Evolutionary conservation across 2,329 filamentous ascomycete genomes (phyloP).

Genomic region (Ophiostoma pallidulum): DNA sequence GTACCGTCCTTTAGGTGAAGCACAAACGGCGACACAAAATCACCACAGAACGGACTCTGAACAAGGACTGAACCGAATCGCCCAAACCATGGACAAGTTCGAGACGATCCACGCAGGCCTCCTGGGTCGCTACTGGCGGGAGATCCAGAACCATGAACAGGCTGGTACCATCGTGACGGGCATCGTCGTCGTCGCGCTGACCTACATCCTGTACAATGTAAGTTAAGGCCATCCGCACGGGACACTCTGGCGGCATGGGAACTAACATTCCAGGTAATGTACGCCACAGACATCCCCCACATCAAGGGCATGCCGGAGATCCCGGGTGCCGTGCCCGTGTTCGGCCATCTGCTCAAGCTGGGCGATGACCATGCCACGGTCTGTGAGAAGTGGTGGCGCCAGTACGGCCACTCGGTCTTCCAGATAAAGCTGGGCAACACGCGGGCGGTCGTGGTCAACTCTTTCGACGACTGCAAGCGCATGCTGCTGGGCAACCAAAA

Average conservation of each 20-base stretch:
- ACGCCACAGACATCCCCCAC: constrained; percentile 45
- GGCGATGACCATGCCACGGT: constrained; percentile 47
- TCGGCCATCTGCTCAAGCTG: constrained; percentile 54
- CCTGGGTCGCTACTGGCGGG: constrained; percentile 11
- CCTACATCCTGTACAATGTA: constrained; percentile 11
- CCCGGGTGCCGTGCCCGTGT: constrained; percentile 47
- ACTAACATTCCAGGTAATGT: constrained; percentile 20
- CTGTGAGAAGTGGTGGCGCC: constrained; percentile 46
- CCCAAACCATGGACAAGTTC: constrained; percentile 13
- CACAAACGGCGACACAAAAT: background rate
- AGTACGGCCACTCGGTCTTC: constrained; percentile 52
- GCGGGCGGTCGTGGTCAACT: constrained; percentile 70
- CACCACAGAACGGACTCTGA: background rate
- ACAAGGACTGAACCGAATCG: background rate
- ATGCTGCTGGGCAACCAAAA: constrained; percentile 75
- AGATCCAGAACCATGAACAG: constrained; percentile 12
- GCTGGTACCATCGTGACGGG: constrained; percentile 10
- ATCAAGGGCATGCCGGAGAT: constrained; percentile 54
- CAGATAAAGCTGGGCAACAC: constrained; percentile 60
- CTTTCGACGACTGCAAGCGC: constrained; percentile 62
- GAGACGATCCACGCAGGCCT: constrained; percentile 5
- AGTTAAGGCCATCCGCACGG: background rate
- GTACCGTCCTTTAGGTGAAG: too few species aligned
- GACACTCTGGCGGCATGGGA: too few species aligned
- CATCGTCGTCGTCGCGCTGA: constrained; percentile 6